phyloP scores from a whole-genome alignment of 2,329 filamentous ascomycete genomes.

The Beauveria sp. region DNA sequence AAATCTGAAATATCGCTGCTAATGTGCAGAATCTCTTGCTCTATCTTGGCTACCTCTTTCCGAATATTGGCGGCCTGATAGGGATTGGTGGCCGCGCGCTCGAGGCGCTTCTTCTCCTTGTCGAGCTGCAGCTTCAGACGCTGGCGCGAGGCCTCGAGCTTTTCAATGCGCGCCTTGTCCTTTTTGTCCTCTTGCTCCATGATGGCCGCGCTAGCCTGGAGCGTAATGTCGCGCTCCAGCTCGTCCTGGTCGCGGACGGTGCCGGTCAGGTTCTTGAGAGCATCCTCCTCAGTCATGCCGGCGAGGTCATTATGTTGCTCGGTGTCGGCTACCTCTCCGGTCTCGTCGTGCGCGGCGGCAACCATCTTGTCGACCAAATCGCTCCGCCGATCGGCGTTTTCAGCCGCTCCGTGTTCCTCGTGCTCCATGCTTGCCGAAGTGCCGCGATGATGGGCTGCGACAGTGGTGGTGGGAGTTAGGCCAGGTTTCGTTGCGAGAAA shows the following conservation, averaged over 20 bases:
- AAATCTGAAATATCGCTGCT: slow-evolving; percentile 74
- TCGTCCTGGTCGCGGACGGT: slow-evolving; percentile 81
- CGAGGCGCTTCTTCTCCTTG: slow-evolving; percentile 40
- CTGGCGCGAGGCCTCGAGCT: slow-evolving; percentile 42
- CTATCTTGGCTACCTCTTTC: slow-evolving; percentile 58
- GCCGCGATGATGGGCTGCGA: neutral
- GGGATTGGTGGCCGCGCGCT: slow-evolving; percentile 35
- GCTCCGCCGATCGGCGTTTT: slow-evolving; percentile 18
- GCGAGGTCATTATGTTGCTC: slow-evolving; percentile 14
- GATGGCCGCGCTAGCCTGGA: slow-evolving; percentile 51
- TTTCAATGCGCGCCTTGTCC: slow-evolving; percentile 55
- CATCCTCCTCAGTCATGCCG: slow-evolving; percentile 48
- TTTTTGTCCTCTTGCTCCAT: slow-evolving; percentile 56
- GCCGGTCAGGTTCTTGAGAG: slow-evolving; percentile 55
- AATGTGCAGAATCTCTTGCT: slow-evolving; percentile 55
- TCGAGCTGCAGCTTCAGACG: slow-evolving; percentile 60
- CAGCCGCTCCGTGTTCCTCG: slow-evolving; percentile 16
- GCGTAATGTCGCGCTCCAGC: slow-evolving; percentile 75
- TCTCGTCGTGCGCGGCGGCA: slow-evolving; percentile 20
- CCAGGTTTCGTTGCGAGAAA: neutral
- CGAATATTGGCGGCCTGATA: slow-evolving; percentile 50
- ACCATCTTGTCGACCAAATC: slow-evolving; percentile 23
- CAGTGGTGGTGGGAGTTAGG: neutral
- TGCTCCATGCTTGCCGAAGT: slow-evolving; percentile 18
- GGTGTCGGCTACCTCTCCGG: slow-evolving; percentile 1